Percentiles rank a stretch among this genome's conserved stretches.
These are phyloP conservation scores for Gossypium armourianum DNA, from an alignment of 441 rosid genomes.

Conservation along the genomic window DNA sequence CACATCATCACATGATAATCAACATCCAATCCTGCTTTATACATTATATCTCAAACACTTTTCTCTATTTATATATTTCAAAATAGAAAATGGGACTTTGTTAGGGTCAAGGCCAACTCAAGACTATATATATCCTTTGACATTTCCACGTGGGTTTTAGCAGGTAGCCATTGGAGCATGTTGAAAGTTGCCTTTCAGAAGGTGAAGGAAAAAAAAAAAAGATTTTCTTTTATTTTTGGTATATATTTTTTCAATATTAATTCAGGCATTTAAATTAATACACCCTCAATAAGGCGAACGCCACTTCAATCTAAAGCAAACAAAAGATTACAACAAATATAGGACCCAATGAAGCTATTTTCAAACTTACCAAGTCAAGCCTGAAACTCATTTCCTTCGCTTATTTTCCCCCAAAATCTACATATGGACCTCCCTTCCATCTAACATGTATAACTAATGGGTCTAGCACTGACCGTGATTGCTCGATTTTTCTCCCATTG, in stretches of 20 bases:
- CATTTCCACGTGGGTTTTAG: background rate
- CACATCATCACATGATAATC: slow-evolving; percentile 14
- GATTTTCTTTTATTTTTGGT: background rate
- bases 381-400: slow-evolving; percentile 27
- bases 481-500: background rate
- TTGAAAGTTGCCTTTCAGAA: slow-evolving; percentile 5
- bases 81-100: no score
- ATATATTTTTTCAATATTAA: background rate
- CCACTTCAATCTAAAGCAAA: slow-evolving; percentile 33
- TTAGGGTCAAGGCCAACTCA: background rate
- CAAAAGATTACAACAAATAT: slow-evolving; percentile 33
- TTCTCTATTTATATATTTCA: background rate
- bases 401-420: slow-evolving; percentile 45
- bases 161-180: slow-evolving; percentile 19
- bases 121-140: background rate
- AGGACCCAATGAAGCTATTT: slow-evolving; percentile 25
- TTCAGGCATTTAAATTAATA: background rate
- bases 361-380: slow-evolving; percentile 48
- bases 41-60: background rate
- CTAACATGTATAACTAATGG: slow-evolving; percentile 18
- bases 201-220: slow-evolving; percentile 10
- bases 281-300: slow-evolving; percentile 22
- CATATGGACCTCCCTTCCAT: slow-evolving; percentile 20
- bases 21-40: background rate
- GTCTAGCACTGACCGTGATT: slow-evolving; percentile 19